Base-by-base conservation (phyloP, 2,329 filamentous ascomycete species). In the Phaeosphaeria sp. region DNA sequence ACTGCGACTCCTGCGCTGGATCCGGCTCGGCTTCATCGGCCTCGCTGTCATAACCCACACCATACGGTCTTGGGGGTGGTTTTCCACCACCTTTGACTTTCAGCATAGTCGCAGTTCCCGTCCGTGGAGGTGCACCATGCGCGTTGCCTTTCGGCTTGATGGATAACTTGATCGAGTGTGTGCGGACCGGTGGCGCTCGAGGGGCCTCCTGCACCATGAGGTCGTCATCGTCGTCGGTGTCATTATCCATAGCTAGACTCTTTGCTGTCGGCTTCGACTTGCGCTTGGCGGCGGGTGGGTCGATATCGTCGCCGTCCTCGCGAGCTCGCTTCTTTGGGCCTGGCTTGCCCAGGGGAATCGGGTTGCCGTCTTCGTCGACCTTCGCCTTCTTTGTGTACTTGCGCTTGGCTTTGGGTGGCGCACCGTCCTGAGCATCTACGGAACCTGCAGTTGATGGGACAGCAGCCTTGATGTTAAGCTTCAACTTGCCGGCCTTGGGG, bases 31-130 rank as follows among this genome's bases (percentile, higher is more conserved):
- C 87, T 72, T 98, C 95, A 54, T 93, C 95, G 13, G 93, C 92
- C 77, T 98, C 95, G 2, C 93, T 97, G 75, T 99, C 95, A 78
- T 98, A 99, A 7, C 94, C 95, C 55, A 96, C 92, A 51, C 95
- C 95, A 1, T 87, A 85, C 5, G 88, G 88, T 62, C 91, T 58
- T 11, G 55, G 44, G 1, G 74, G 75, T 2, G 72, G 68, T 54
- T 71, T 76, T 6, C 74, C 74, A 0, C 63, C 62, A 20, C 73
- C 71, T 50, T 75, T 76, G 59, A 77, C 63, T 57, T 75, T 76
- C 21, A 76, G 57, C n/a, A 74, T 62, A 7, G 65, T 62, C 11
- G 65, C 68, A 1, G 71, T 68, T 15, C 62, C 56, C 27, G 67
- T 54, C 43, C 66, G 56, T 51, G 68, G 56, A 15, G 52, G 58